Percentiles rank a stretch among this genome's conserved stretches.
phyloP scores from a whole-genome alignment of 495 filamentous ascomycete species.

The Chaetomium tenue region DNA sequence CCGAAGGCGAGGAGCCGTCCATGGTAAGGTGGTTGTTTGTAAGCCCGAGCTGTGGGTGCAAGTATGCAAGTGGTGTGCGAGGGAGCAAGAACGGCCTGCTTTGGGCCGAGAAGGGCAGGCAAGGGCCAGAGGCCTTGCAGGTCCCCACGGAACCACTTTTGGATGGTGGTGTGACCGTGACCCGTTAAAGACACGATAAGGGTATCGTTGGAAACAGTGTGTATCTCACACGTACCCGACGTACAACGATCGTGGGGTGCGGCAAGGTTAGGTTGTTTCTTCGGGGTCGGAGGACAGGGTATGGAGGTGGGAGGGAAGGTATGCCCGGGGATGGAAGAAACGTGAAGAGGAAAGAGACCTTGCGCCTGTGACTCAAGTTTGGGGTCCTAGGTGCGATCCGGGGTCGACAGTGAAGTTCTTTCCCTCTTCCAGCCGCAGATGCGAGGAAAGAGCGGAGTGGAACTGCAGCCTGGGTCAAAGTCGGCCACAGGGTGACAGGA shows the following conservation, averaged over 20 bases:
- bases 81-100: neutral
- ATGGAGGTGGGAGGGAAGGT: neutral
- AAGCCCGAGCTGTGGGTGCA: no score
- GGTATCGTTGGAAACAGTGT: neutral
- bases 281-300: neutral
- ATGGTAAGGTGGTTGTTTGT: constrained; percentile 24
- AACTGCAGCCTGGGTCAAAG: neutral
- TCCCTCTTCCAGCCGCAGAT: neutral
- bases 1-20: constrained; percentile 40
- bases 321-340: no score
- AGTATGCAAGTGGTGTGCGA: neutral
- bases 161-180: no score
- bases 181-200: neutral
- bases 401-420: neutral
- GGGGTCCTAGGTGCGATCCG: neutral
- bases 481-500: neutral
- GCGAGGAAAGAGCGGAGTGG: neutral
- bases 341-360: neutral
- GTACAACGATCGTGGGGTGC: neutral
- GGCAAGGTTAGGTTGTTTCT: neutral
- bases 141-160: neutral
- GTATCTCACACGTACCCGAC: neutral
- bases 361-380: neutral
- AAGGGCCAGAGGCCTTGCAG: constrained; percentile 16
- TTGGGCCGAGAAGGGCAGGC: neutral